These are phyloP conservation scores for Aspergillus wentii DNA, from an alignment of 495 filamentous ascomycete genomes.

Conservation along the genomic window DNA sequence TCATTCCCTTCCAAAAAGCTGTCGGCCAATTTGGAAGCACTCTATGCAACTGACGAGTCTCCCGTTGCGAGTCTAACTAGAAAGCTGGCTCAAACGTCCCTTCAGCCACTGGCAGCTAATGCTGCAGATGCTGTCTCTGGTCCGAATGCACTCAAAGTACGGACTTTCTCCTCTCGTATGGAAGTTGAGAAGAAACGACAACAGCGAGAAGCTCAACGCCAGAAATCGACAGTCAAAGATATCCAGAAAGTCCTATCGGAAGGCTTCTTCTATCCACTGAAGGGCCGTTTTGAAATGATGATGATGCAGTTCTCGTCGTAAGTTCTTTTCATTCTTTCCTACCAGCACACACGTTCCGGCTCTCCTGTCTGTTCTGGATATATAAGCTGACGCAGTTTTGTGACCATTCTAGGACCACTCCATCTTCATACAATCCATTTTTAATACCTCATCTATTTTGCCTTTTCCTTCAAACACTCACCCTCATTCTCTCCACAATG, in stretches of 20 bases:
- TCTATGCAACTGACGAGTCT: conserved; percentile 43
- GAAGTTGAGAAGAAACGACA: conserved; percentile 61
- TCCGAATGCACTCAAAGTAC: conserved; percentile 78
- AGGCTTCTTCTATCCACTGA: conserved; percentile 78
- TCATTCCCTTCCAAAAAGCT: conserved; percentile 72
- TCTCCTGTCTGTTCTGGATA: too few relatives aligned
- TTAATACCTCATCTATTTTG: conserved; percentile 41
- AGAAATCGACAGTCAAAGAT: conserved; percentile 61
- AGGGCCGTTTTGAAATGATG: conserved; percentile 42
- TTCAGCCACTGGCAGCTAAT: conserved; percentile 71
- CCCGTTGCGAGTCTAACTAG: conserved; percentile 58
- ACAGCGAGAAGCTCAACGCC: conserved; percentile 33
- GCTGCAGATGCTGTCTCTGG: conserved; percentile 65
- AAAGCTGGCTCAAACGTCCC: conserved; percentile 61
- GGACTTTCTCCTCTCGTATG: conserved; percentile 70
- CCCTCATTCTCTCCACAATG: conserved; percentile 44
- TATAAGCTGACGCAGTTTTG: conserved; percentile 7
- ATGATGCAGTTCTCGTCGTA: conserved; percentile 41
- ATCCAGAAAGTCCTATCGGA: conserved; percentile 70
- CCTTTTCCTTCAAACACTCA: conserved; percentile 48
- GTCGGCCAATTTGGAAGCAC: conserved; percentile 47
- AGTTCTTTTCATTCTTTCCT: conserved; percentile 3
- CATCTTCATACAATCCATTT: conserved; percentile 35
- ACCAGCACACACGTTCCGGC: too few relatives aligned
- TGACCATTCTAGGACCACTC: conserved; percentile 22